Evolutionary conservation across 2,329 filamentous ascomycete species (phyloP), one percentile per base, ranked within the genome.

Genomic region (Colletotrichum abscissum): DNA sequence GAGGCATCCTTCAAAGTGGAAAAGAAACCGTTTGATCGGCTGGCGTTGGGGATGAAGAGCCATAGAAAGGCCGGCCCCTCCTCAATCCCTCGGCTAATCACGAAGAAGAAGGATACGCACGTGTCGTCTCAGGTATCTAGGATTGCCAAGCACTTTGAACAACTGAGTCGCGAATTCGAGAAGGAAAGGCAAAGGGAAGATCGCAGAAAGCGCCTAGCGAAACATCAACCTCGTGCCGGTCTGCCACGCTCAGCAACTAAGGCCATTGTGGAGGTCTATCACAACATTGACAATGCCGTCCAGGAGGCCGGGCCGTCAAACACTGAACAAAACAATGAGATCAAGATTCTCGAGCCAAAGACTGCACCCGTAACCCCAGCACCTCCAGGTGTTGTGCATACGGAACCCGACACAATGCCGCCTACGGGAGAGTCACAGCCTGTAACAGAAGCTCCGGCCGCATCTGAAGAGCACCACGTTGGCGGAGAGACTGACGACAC

Each of bases 141-240:
- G n/a, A 87, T 99, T 63, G 95, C 97, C 22, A 94, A 94, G 77
- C 97, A 98, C 81, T 98, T 99, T 80, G 97, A 99, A 82, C 95
- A 98, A 81, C 88, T 99, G 69, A 98, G 95, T 77, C 92, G 95
- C 28, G 97, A 99, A 79, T 99, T 99, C 77, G 95, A 98, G 80
- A 97, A 96, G 78, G 96, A 99, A 83, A 91, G 97, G 57, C 90
- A 97, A 76, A 92, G 94, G 62, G 74, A 76, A 58, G 96, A 98
- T 81, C 91, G 94, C 76, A 93, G 92, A 78, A 93, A 95, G 80
- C 88, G 94, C 72, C 94, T 94, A 30, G 93, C 94, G 58, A 95
- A 92, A 79, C 86, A 88, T 56, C 87, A 90, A 80, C 94, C 94
- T 16, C 90, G 95, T 74, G 94, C 95, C 1, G 96, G 96, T 80